phyloP scores from a whole-genome alignment of 2,329 filamentous ascomycete genomes.

The Cryphonectria radicalis region DNA sequence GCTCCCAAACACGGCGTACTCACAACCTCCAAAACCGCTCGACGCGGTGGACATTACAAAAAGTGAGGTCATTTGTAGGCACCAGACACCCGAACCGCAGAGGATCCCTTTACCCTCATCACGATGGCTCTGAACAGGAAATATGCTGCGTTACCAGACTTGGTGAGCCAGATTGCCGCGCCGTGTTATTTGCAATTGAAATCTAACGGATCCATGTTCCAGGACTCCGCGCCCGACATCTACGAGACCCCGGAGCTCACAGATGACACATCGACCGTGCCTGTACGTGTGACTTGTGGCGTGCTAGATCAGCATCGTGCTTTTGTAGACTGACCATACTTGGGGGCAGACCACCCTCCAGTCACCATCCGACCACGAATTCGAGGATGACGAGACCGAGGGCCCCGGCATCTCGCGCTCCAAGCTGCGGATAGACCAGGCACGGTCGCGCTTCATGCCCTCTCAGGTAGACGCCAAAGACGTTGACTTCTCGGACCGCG shows the following conservation, averaged over 20 bases:
- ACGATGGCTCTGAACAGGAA: conserved; percentile 77
- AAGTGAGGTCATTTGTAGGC: neutral
- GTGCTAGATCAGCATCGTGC: neutral
- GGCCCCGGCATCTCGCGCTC: conserved; percentile 73
- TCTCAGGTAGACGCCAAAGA: conserved; percentile 75
- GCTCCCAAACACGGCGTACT: neutral
- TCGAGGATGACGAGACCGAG: conserved; percentile 65
- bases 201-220: conserved; percentile 32
- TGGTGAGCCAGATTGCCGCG: conserved; percentile 54
- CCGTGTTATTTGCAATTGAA: conserved; percentile 15
- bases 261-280: conserved; percentile 85
- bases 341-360: conserved; percentile 60
- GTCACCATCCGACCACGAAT: conserved; percentile 65
- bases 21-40: neutral
- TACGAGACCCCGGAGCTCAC: conserved; percentile 95
- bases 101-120: conserved; percentile 2
- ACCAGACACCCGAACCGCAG: neutral
- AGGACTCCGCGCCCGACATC: conserved; percentile 92
- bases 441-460: conserved; percentile 78
- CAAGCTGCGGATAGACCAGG: conserved; percentile 75
- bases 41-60: neutral
- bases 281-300: conserved; percentile 56
- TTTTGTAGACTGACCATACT: conserved; percentile 4
- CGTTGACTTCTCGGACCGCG: conserved; percentile 88
- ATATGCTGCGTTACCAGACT: conserved; percentile 79